Conservation (phyloP, 176 grass and related monocot species). For the Zizania latifolia region DNA sequence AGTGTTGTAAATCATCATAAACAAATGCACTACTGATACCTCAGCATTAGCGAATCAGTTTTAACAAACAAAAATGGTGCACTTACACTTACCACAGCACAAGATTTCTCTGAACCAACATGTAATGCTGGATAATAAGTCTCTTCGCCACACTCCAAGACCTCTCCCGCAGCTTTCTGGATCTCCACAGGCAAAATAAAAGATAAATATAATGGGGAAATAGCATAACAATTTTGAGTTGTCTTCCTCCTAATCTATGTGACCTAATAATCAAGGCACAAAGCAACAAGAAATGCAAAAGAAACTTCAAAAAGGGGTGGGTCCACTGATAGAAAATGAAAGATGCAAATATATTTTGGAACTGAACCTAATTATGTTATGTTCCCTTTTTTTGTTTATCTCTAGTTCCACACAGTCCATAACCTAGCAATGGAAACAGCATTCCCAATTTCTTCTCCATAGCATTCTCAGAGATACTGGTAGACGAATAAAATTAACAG, state of each 20-base stretch:
- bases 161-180: constrained; percentile 38
- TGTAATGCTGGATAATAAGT: constrained; percentile 92
- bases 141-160: constrained; percentile 78
- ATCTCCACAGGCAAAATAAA: constrained; percentile 32
- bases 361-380: background rate
- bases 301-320: background rate
- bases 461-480: background rate
- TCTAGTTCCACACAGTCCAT: background rate
- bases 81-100: constrained; percentile 55
- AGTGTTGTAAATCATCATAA: background rate
- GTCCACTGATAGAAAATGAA: background rate
- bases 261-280: no score
- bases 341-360: background rate
- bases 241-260: background rate
- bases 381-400: background rate
- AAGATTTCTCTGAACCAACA: constrained; percentile 55
- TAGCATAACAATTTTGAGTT: background rate
- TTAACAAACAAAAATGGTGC: background rate
- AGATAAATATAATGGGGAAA: constrained; percentile 4
- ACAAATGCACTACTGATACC: background rate
- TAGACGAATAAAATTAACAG: background rate
- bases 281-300: background rate
- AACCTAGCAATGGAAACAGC: background rate
- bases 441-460: background rate
- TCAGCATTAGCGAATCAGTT: background rate